phyloP scores from a whole-genome alignment of 441 rosid genomes.

The Adansonia rubrostipa region DNA sequence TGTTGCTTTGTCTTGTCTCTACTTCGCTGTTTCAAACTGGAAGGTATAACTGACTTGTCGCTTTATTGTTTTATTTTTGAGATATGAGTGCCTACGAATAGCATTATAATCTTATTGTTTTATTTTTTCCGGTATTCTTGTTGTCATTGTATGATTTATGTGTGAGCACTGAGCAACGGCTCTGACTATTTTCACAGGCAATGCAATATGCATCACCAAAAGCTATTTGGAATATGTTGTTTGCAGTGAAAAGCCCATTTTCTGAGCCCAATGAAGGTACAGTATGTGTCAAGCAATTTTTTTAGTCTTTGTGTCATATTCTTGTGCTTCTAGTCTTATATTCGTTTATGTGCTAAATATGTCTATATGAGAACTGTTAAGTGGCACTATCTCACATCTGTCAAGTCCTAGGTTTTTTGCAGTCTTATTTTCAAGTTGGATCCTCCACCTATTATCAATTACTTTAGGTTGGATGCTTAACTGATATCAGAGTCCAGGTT shows the following conservation, averaged over 20 bases:
- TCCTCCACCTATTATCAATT: not conserved
- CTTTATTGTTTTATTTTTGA: no score
- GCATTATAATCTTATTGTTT: not conserved
- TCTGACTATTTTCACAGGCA: conserved; percentile 53
- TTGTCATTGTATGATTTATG: not conserved
- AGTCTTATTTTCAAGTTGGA: not conserved
- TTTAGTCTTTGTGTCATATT: not conserved
- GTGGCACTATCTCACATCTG: not conserved
- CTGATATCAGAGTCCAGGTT: not conserved
- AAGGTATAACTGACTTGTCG: conserved; percentile 54
- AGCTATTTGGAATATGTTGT: conserved; percentile 81
- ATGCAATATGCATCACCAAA: conserved; percentile 95
- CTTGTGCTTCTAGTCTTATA: not conserved
- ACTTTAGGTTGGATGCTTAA: not conserved
- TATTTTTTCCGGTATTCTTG: not conserved
- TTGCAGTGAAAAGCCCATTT: conserved; percentile 63
- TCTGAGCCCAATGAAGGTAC: conserved; percentile 56
- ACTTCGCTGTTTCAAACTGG: conserved; percentile 65
- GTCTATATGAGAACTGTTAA: not conserved
- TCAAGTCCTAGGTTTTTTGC: not conserved
- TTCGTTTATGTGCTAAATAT: conserved; percentile 8
- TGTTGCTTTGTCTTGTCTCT: conserved; percentile 71
- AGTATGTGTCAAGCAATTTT: conserved; percentile 2
- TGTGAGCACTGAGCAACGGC: not conserved
- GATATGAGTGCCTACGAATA: conserved; percentile 13